phyloP scores from a whole-genome alignment of 768 basidiomycete genomes.

The Boletus tomentosulus region DNA sequence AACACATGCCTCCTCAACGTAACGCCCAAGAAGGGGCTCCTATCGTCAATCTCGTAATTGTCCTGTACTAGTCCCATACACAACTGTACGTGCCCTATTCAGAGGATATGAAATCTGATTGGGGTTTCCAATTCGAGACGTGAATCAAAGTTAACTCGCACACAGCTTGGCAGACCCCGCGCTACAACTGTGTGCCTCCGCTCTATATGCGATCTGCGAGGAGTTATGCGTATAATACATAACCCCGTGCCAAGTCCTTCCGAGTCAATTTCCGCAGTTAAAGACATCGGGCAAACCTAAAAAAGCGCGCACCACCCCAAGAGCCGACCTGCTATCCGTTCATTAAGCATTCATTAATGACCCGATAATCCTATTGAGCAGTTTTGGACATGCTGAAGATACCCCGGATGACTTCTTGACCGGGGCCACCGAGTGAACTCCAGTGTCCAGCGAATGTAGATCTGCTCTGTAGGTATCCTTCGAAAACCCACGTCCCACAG shows the following conservation, averaged over 20 bases:
- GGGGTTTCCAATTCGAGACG: slow-evolving; percentile 15
- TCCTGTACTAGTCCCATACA: background rate
- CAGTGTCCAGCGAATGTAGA: slow-evolving; percentile 52
- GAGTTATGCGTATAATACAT: slow-evolving; percentile 7
- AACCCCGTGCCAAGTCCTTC: slow-evolving; percentile 12
- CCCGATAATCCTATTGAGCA: slow-evolving; percentile 26
- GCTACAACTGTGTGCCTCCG: slow-evolving; percentile 3
- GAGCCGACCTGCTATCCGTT: slow-evolving; percentile 16
- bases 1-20: slow-evolving; percentile 13
- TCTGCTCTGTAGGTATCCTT: slow-evolving; percentile 49
- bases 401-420: slow-evolving; percentile 39
- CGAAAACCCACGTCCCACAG: slow-evolving; percentile 53
- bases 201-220: slow-evolving; percentile 13
- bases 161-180: slow-evolving; percentile 12
- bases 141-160: slow-evolving; percentile 20
- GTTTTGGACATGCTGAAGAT: slow-evolving; percentile 56
- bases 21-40: slow-evolving; percentile 3
- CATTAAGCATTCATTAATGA: slow-evolving; percentile 26
- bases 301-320: slow-evolving; percentile 1
- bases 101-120: slow-evolving; percentile 5
- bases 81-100: slow-evolving; percentile 7
- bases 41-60: slow-evolving; percentile 16
- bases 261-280: slow-evolving; percentile 25
- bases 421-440: slow-evolving; percentile 35
- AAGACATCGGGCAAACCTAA: slow-evolving; percentile 4